phyloP scores from a whole-genome alignment of 2,329 filamentous ascomycete genomes.

The Elsinoe ampelina region DNA sequence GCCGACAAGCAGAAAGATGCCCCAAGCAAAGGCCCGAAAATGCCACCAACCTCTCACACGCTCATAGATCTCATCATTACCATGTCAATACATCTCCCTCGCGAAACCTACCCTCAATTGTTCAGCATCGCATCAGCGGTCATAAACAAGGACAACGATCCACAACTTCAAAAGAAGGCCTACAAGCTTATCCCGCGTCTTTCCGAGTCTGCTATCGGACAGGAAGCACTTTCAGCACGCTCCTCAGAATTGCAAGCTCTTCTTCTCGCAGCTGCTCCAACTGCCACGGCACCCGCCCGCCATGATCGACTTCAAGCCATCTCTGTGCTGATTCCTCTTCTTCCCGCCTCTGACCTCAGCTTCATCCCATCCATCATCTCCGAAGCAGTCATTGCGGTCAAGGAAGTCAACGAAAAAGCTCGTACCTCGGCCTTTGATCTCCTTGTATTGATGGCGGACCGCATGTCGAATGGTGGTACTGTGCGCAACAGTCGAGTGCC shows the following conservation, averaged over 20 bases:
- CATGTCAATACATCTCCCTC: constrained; percentile 84
- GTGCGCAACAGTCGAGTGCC: constrained; percentile 82
- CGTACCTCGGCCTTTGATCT: constrained; percentile 83
- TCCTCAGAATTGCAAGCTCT: constrained; percentile 73
- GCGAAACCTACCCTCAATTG: constrained; percentile 72
- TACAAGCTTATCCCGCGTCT: constrained; percentile 95
- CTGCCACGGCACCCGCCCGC: constrained; percentile 75
- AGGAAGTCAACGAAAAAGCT: constrained; percentile 94
- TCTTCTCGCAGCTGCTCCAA: constrained; percentile 68
- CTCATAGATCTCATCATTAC: constrained; percentile 96
- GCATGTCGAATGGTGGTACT: constrained; percentile 62
- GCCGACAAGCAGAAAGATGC: constrained; percentile 49
- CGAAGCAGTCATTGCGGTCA: constrained; percentile 92
- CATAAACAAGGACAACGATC: constrained; percentile 71
- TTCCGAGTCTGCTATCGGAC: constrained; percentile 68
- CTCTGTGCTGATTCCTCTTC: constrained; percentile 65
- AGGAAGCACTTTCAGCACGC: constrained; percentile 64
- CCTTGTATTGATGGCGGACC: constrained; percentile 77
- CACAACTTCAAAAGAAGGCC: constrained; percentile 95
- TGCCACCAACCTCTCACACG: constrained; percentile 89
- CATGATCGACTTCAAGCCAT: constrained; percentile 80
- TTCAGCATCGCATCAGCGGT: constrained; percentile 82
- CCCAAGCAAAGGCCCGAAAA: constrained; percentile 42
- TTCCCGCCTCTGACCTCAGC: constrained; percentile 70
- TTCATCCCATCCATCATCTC: constrained; percentile 88